A percentile compares a stretch with the other conserved stretches of the same genome.
phyloP scores from a whole-genome alignment of 2,329 filamentous ascomycete genomes.

The Colletotrichum musicola region DNA sequence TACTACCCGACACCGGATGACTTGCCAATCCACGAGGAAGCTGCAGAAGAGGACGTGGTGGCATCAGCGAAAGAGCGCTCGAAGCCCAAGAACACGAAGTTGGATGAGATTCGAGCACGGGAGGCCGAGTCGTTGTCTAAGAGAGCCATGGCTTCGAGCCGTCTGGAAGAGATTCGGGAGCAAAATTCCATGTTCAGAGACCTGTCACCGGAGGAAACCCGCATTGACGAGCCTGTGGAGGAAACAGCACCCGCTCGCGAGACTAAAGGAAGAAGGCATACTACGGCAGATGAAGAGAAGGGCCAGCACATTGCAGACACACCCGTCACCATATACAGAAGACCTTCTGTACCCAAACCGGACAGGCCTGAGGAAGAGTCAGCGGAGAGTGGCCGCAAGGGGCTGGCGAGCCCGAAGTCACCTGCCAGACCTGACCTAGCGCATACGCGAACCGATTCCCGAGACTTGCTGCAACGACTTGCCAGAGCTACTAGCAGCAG shows the following conservation, averaged over 20 bases:
- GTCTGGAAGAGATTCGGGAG: slow-evolving; percentile 66
- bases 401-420: slow-evolving; percentile 23
- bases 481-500: slow-evolving; percentile 62
- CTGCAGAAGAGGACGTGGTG: slow-evolving; percentile 45
- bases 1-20: slow-evolving; percentile 50
- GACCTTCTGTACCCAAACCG: slow-evolving; percentile 27
- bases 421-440: slow-evolving; percentile 7
- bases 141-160: slow-evolving; percentile 61
- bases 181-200: slow-evolving; percentile 60
- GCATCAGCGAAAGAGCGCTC: not conserved
- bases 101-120: slow-evolving; percentile 62
- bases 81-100: slow-evolving; percentile 54
- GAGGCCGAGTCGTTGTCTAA: slow-evolving; percentile 60
- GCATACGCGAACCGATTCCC: slow-evolving; percentile 54
- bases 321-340: slow-evolving; percentile 55
- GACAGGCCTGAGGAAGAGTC: slow-evolving; percentile 35
- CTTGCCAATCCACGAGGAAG: slow-evolving; percentile 50
- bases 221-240: slow-evolving; percentile 45
- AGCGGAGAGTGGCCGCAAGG: slow-evolving; percentile 19
- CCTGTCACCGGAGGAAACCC: slow-evolving; percentile 55
- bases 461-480: slow-evolving; percentile 63
- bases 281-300: slow-evolving; percentile 31
- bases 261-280: not conserved
- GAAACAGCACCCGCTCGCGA: slow-evolving; percentile 31
- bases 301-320: slow-evolving; percentile 54